Evolutionary conservation across 2,329 filamentous ascomycete genomes (phyloP).

Genomic region (Trichoderma asperellum): DNA sequence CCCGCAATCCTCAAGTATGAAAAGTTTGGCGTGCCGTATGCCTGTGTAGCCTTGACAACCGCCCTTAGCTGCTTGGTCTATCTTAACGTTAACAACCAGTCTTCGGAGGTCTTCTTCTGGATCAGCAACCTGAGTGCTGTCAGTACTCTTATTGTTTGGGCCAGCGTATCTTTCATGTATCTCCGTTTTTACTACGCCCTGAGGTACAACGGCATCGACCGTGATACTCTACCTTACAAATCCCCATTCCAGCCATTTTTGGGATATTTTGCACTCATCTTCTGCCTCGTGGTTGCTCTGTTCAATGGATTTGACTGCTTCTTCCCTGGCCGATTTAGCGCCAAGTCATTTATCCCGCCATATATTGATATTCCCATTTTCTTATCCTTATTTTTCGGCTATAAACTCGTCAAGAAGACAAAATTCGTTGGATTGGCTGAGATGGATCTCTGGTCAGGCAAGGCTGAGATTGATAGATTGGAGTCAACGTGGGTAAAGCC

Average conservation of each 20-base stretch:
- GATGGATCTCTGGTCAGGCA: conserved; percentile 49
- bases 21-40: conserved; percentile 40
- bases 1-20: conserved; percentile 44
- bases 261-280: conserved; percentile 64
- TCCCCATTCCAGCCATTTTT: conserved; percentile 69
- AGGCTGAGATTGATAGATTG: conserved; percentile 45
- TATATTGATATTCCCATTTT: conserved; percentile 75
- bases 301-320: conserved; percentile 77
- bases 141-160: conserved; percentile 71
- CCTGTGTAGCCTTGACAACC: conserved; percentile 40
- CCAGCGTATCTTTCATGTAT: conserved; percentile 69
- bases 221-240: conserved; percentile 67
- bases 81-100: conserved; percentile 59
- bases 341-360: conserved; percentile 63
- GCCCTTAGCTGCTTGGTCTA: conserved; percentile 69
- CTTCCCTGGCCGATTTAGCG: conserved; percentile 55
- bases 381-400: conserved; percentile 61
- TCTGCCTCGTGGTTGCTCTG: conserved; percentile 67
- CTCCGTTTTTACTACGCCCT: conserved; percentile 70
- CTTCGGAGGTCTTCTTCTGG: conserved; percentile 65
- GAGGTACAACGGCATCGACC: conserved; percentile 65
- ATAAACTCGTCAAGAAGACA: conserved; percentile 69
- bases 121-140: conserved; percentile 67
- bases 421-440: conserved; percentile 47
- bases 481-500: conserved; percentile 44